Percentiles rank a stretch among this genome's conserved stretches.
phyloP scores from a whole-genome alignment of 768 basidiomycete genomes.

The Tylopilus intermedius region DNA sequence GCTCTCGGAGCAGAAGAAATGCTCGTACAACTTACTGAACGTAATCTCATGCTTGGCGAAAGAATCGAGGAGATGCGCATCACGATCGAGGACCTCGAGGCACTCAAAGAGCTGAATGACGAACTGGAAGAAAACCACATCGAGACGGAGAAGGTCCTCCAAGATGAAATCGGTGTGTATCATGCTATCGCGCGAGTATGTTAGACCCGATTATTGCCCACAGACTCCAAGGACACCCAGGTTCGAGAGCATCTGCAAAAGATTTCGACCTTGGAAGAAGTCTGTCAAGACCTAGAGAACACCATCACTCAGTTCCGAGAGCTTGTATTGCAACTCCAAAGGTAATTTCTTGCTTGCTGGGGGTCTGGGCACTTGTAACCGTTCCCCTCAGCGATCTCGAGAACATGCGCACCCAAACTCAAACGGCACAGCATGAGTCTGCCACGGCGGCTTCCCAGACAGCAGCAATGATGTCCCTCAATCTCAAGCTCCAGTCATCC shows the following conservation, averaged over 20 bases:
- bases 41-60: constrained; percentile 90
- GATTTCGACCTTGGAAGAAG: constrained; percentile 68
- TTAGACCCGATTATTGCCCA: neutral
- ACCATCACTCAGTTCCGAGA: constrained; percentile 94
- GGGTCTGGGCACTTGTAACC: constrained; percentile 8
- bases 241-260: constrained; percentile 63
- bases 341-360: constrained; percentile 37
- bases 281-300: constrained; percentile 76
- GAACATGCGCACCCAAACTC: constrained; percentile 73
- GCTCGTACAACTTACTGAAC: constrained; percentile 90
- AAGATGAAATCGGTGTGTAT: constrained; percentile 78
- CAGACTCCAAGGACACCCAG: constrained; percentile 67
- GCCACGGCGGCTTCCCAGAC: constrained; percentile 82
- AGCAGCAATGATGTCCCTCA: constrained; percentile 90
- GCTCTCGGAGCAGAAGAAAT: constrained; percentile 95
- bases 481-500: constrained; percentile 88
- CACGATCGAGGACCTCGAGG: constrained; percentile 93
- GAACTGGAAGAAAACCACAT: constrained; percentile 96
- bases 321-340: constrained; percentile 77
- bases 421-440: constrained; percentile 78
- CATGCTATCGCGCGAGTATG: neutral
- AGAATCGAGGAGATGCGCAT: constrained; percentile 98
- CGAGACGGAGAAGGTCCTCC: constrained; percentile 86
- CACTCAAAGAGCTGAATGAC: constrained; percentile 92
- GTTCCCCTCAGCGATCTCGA: constrained; percentile 71